Evolutionary conservation across 768 basidiomycete genomes (phyloP), one percentile per base, ranked within the genome.

Genomic region (Dacryopinax spathularia): DNA sequence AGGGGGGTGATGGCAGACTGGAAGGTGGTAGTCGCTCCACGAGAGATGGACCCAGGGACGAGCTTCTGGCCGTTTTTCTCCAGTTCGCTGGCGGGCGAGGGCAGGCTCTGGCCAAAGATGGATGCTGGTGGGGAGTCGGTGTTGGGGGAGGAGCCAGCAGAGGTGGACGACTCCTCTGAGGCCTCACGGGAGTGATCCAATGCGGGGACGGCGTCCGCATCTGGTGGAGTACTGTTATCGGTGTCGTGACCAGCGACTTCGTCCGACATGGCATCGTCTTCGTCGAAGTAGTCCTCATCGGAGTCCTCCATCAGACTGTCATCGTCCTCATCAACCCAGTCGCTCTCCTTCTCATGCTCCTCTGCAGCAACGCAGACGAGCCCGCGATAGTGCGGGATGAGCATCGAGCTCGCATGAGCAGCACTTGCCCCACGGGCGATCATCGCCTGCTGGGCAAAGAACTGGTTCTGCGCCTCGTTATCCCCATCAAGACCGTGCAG

Each of bases 401-500:
- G 48, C 65, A 65, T 1, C 70, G 35, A 33, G 61, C 25, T 41
- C 41, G 29, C 62, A 60, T 60, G 68, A 70, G 72, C 64, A 44
- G 35, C 56, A 44, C 60, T 61, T 43, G 56, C 69, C 37, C 64
- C 70, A 68, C 22, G 43, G 34, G 64, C 65, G 63, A 29, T 64
- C 44, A 29, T 62, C 63, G 27, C 63, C 66, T 39, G 68, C 65
- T 67, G 70, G 20, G 69, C 79, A 71, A 94, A 94, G 79, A 93
- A 93, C 22, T 80, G 78, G 69, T 88, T 89, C 75, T 91, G 91
- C 0, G 85, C 84, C 16, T 81, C 74, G 70, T 91, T 90, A 64
- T 85, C 80, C 66, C 89, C 86, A 69, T 93, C 91, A 65, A 93
- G 78, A 43, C 91, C 89, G 69, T 93, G 91, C 16, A 91, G 76